Conservation (phyloP, 2,329 filamentous ascomycete species). For the Boeremia lycopersici region DNA sequence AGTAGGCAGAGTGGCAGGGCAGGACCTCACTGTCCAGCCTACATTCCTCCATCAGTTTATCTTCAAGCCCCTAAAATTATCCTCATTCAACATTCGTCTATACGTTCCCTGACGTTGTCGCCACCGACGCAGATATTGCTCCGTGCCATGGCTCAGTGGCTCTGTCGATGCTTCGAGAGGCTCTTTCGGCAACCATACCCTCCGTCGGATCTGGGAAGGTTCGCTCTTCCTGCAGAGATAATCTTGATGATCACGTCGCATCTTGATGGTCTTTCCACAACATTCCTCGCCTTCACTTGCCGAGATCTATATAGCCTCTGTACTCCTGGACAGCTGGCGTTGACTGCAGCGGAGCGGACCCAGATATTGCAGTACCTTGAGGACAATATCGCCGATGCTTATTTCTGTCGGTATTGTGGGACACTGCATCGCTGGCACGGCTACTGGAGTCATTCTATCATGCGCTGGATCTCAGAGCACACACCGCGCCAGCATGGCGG, state of each 20-base stretch:
- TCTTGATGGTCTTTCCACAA: constrained; percentile 16
- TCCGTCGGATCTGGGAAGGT: constrained; percentile 13
- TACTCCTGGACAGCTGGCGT: constrained; percentile 10
- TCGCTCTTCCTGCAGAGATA: constrained; percentile 24
- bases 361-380: constrained; percentile 26
- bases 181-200: constrained; percentile 8
- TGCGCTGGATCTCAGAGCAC: constrained; percentile 6
- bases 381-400: constrained; percentile 17
- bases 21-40: constrained; percentile 7
- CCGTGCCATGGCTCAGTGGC: constrained; percentile 3
- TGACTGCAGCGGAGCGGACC: constrained; percentile 18
- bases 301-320: constrained; percentile 20
- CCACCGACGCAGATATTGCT: constrained; percentile 6
- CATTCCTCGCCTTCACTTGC: constrained; percentile 27
- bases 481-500: constrained; percentile 10
- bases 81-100: constrained; percentile 9
- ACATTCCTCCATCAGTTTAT: constrained; percentile 9
- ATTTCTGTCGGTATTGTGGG: constrained; percentile 27
- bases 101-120: constrained; percentile 9
- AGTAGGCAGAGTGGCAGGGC: constrained; percentile 9
- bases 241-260: constrained; percentile 25
- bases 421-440: constrained; percentile 28
- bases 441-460: constrained; percentile 19
- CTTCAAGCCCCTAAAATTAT: constrained; percentile 9
- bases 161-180: constrained; percentile 8